Percentiles rank a stretch among this genome's conserved stretches.
Evolutionary conservation across 768 basidiomycete genomes (phyloP).

Genomic region (Clitopilus hobsonii): DNA sequence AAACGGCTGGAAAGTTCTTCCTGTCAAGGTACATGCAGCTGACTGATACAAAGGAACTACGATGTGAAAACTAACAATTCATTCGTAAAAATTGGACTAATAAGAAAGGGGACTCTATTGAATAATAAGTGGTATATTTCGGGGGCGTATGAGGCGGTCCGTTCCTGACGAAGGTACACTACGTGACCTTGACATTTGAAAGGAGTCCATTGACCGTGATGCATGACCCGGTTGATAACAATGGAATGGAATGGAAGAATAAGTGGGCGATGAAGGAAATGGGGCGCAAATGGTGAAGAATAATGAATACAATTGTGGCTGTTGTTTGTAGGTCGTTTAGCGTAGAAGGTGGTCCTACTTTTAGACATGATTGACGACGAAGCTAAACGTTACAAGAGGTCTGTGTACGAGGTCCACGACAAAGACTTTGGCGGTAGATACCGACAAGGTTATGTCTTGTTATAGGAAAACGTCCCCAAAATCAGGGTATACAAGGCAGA

Average conservation of each 20-base stretch:
- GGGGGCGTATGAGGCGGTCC: background rate
- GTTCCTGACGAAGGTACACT: background rate
- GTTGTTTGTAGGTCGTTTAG: background rate
- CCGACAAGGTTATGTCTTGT: background rate
- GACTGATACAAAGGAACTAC: too few relatives aligned
- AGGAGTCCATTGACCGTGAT: background rate
- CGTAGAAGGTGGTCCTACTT: background rate
- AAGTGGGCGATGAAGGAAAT: background rate
- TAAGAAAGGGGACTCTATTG: background rate
- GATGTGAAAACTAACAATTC: background rate
- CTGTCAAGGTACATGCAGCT: background rate
- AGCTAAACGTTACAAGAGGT: background rate
- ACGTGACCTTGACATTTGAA: background rate
- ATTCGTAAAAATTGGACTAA: background rate
- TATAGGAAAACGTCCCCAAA: background rate
- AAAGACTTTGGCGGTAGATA: background rate
- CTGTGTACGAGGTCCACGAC: background rate
- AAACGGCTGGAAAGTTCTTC: background rate
- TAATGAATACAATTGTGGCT: background rate
- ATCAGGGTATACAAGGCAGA: background rate
- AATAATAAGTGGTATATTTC: background rate
- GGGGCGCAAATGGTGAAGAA: background rate
- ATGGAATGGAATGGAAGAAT: background rate
- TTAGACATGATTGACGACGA: background rate
- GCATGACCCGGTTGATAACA: background rate